A percentile compares a stretch with the other conserved stretches of the same genome.
phyloP scores from a whole-genome alignment of 108 stramenopile genomes.

The Fragilariopsis cylindrus region DNA sequence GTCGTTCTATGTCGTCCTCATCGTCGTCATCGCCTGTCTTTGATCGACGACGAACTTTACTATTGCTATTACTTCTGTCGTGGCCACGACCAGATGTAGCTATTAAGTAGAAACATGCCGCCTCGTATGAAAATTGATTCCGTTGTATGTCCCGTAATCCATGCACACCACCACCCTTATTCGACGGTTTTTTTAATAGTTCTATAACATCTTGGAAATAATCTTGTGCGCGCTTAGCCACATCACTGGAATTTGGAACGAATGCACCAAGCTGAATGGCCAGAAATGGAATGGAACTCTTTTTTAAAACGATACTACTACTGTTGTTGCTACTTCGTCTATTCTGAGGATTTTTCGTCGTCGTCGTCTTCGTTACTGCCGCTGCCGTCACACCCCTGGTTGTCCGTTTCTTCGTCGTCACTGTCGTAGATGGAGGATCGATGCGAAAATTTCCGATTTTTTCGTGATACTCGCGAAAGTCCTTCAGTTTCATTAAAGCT shows the following conservation, averaged over 20 bases:
- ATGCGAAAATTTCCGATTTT: constrained; percentile 37
- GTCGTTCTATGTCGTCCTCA: not conserved
- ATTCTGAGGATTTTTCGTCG: not conserved
- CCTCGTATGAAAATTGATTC: constrained; percentile 50
- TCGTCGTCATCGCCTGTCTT: not conserved
- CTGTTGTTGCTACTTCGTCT: not conserved
- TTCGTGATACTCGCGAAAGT: constrained; percentile 32
- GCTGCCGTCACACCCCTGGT: not conserved
- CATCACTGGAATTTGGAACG: constrained; percentile 32
- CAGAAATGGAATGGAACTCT: constrained; percentile 29
- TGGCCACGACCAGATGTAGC: constrained; percentile 14
- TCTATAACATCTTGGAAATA: constrained; percentile 17
- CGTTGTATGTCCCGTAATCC: constrained; percentile 43
- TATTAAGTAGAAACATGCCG: constrained; percentile 61
- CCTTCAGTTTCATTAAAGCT: constrained; percentile 33
- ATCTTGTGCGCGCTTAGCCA: constrained; percentile 29
- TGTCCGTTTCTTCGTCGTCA: not conserved
- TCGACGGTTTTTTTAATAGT: not conserved
- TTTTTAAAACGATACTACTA: not conserved
- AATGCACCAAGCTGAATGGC: constrained; percentile 41
- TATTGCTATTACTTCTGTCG: not conserved
- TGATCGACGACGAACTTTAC: not conserved
- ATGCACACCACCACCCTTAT: not conserved
- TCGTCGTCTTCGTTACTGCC: not conserved
- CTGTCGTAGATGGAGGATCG: not conserved